Evolutionary conservation across 352 stramenopile species (phyloP).

Genomic region (Pythium angustatum): DNA sequence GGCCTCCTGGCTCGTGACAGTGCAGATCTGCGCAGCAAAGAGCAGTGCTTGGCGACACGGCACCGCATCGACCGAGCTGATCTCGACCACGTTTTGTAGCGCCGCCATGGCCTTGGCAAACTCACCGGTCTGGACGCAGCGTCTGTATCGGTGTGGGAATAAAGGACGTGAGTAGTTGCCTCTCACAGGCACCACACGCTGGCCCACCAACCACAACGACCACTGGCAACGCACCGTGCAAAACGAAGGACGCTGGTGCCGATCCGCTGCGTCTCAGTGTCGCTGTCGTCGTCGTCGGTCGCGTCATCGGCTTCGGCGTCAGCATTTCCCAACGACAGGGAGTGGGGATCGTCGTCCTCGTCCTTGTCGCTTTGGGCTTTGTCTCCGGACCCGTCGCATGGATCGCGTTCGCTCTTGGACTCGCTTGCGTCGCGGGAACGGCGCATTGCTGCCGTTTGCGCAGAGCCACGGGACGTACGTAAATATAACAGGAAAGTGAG

Average conservation of each 20-base stretch:
- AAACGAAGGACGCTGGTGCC: constrained; percentile 32
- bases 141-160: constrained; percentile 24
- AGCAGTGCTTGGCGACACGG: constrained; percentile 40
- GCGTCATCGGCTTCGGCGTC: constrained; percentile 8
- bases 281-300: constrained; percentile 16
- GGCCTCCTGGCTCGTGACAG: constrained; percentile 31
- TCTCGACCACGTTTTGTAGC: constrained; percentile 44
- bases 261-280: constrained; percentile 27
- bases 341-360: not conserved
- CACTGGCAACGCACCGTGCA: constrained; percentile 22
- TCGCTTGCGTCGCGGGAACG: too few relatives aligned
- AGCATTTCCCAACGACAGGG: too few relatives aligned
- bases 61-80: constrained; percentile 29
- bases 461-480: not conserved
- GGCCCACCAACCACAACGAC: too few relatives aligned
- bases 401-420: not conserved
- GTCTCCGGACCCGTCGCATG: constrained; percentile 1
- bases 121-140: constrained; percentile 45
- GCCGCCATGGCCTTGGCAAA: constrained; percentile 44
- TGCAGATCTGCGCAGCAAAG: constrained; percentile 46
- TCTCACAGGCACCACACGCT: not conserved
- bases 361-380: too few relatives aligned
- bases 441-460: too few relatives aligned
- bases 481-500: not conserved
- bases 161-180: too few relatives aligned